Conservation (phyloP, 2,329 filamentous ascomycete genomes). For the Volutella citrinella region DNA sequence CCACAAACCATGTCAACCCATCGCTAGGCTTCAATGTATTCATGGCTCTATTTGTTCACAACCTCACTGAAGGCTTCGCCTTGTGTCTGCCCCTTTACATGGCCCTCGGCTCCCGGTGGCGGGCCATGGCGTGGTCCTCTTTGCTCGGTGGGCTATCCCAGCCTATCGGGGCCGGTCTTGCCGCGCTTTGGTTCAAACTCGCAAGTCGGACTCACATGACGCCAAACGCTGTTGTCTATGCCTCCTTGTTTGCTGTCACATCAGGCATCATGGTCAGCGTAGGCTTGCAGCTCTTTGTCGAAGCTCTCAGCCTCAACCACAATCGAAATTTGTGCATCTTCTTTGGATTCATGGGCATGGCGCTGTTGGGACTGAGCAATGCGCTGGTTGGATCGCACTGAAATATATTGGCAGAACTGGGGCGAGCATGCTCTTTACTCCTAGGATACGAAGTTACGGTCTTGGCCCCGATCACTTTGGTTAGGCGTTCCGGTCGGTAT, state of each 20-base stretch:
- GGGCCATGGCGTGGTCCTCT: slow-evolving; percentile 81
- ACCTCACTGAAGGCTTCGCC: slow-evolving; percentile 95
- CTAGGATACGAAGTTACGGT: too few species aligned
- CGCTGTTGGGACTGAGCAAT: slow-evolving; percentile 77
- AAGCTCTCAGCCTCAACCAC: slow-evolving; percentile 80
- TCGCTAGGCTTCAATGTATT: slow-evolving; percentile 87
- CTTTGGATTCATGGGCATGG: slow-evolving; percentile 85
- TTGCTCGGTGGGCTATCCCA: slow-evolving; percentile 84
- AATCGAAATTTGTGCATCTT: slow-evolving; percentile 72
- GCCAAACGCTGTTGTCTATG: slow-evolving; percentile 62
- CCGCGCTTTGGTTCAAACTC: slow-evolving; percentile 81
- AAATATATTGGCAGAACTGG: too few species aligned
- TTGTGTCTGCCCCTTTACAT: slow-evolving; percentile 92
- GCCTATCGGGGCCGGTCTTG: slow-evolving; percentile 79
- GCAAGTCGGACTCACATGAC: slow-evolving; percentile 50
- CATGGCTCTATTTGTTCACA: slow-evolving; percentile 94
- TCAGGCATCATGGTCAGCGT: slow-evolving; percentile 96
- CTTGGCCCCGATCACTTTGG: too few species aligned
- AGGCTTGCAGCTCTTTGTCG: slow-evolving; percentile 81
- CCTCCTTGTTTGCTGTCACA: slow-evolving; percentile 81
- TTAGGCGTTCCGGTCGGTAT: too few species aligned
- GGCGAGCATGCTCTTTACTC: too few species aligned
- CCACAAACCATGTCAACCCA: slow-evolving; percentile 94
- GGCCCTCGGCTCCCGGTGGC: slow-evolving; percentile 74
- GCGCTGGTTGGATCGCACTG: slow-evolving; percentile 67